Conservation (phyloP, 345 rosid genomes). For the Raphanus sativus region DNA sequence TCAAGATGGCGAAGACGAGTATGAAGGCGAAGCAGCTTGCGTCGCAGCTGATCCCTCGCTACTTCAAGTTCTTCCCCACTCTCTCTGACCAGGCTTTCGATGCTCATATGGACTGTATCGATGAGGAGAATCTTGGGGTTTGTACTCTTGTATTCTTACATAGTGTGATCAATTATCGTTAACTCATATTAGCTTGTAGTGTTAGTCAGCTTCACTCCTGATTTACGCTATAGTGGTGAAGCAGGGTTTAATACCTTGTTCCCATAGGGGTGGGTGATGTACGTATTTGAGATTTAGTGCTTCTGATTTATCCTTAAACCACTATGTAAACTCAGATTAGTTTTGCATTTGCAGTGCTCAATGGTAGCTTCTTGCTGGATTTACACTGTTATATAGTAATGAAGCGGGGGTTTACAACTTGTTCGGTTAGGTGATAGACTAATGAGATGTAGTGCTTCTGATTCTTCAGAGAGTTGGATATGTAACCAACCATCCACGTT, state of each 20-base stretch:
- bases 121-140: constrained; percentile 91
- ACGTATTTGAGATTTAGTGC: not conserved
- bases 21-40: constrained; percentile 90
- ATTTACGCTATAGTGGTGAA: not conserved
- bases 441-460: constrained; percentile 4
- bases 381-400: not conserved
- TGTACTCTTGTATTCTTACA: constrained; percentile 20
- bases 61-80: constrained; percentile 93
- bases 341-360: not conserved
- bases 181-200: no score
- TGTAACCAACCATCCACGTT: not conserved
- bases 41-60: constrained; percentile 96
- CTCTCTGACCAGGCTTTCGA: constrained; percentile 66
- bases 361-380: constrained; percentile 3
- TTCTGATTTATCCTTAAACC: not conserved
- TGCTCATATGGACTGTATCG: constrained; percentile 83
- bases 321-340: not conserved
- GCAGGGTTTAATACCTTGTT: not conserved
- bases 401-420: not conserved
- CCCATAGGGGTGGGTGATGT: not conserved
- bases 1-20: constrained; percentile 71
- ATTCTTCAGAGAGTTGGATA: not conserved
- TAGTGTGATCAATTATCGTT: no score
- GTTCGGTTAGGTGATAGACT: not conserved
- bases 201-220: no score